phyloP scores from a whole-genome alignment of 805 yeast genomes.

The Barnettozyma salicaria region DNA sequence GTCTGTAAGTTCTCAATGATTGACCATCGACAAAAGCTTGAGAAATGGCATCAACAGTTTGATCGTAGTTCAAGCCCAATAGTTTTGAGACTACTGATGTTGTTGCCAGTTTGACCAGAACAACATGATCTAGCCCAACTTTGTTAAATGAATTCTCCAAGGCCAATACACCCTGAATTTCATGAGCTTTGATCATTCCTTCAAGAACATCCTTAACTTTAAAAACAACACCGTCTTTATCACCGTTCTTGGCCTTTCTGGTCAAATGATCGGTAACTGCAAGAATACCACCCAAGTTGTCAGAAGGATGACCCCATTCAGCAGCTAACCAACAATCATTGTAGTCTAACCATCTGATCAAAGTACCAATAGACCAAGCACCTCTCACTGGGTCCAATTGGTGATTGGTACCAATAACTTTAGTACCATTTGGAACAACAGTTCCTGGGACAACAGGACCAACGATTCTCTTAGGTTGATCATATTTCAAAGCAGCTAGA shows the following conservation, averaged over 20 bases:
- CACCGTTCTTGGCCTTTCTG: conserved; percentile 37
- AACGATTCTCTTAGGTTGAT: conserved; percentile 41
- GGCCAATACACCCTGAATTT: conserved; percentile 55
- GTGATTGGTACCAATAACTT: conserved; percentile 45
- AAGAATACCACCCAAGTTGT: conserved; percentile 52
- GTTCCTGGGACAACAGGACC: conserved; percentile 57
- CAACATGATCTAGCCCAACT: conserved; percentile 56
- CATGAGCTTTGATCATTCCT: conserved; percentile 59
- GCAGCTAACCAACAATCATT: conserved; percentile 65
- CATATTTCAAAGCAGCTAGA: conserved; percentile 49
- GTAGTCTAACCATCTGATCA: conserved; percentile 56
- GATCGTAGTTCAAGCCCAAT: conserved; percentile 44
- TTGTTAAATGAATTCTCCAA: conserved; percentile 53
- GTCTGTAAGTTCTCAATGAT: conserved; percentile 53
- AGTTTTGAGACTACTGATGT: conserved; percentile 53
- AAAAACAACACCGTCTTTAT: conserved; percentile 37
- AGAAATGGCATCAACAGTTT: conserved; percentile 49
- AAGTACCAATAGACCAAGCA: conserved; percentile 51
- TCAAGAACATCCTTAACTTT: conserved; percentile 46
- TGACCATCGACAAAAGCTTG: conserved; percentile 62
- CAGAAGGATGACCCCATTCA: conserved; percentile 68
- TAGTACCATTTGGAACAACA: conserved; percentile 48
- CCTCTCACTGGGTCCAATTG: conserved; percentile 52
- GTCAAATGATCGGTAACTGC: conserved; percentile 54
- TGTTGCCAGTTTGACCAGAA: conserved; percentile 53